Base-by-base conservation (phyloP, 2,329 filamentous ascomycete genomes). In the Talaromyces sp. region DNA sequence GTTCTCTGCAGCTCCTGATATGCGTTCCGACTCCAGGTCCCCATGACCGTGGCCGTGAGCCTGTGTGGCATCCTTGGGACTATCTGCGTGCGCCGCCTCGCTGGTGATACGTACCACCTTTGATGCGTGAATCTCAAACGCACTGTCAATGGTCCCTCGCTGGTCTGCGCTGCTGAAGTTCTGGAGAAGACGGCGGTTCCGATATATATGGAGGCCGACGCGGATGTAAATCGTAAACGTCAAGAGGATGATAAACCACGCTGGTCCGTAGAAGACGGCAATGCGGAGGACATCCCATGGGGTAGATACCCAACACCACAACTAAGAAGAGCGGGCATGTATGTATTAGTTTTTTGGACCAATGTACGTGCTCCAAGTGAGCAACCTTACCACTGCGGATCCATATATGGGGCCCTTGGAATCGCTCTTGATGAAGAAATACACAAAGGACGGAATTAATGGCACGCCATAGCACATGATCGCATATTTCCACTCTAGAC, bases 281-380 rank as follows among this genome's bases (percentile, higher is more conserved):
- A 95, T 86, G 43, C 90, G 87, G 73, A 90, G 84, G 61, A 87
- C 82, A 59, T 90, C 87, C 83, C 87, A 92, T 4, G 84, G 75
- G 2, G 77, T 69, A 1, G 81, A 77, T 19, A 95, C 81, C 90
- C 90, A 95, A 71, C 91, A 96, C 91, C 90, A 96, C 24, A 95
- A 75, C 80, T 83, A 59, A 51, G n/a, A n/a, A 11, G 29, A 31
- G 6, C 17, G 29, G 24, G 38, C 43, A 19, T 19, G 7, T 24
- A 26, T 31, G 6, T 11, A 17, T 46, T 24, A 19, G 14, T 41
- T 13, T 4, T 31, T 6, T 13, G 17, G 2, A n/a, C 29, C 32
- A 29, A 32, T 38, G 17, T 19, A 38, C 14, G 35, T n/a, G 35
- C 35, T n/a, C n/a, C 4, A 14, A 14, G 38, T 35, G 10, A 8